Base-by-base conservation (phyloP, 768 basidiomycete genomes). In the Glaciozyma martinii region DNA sequence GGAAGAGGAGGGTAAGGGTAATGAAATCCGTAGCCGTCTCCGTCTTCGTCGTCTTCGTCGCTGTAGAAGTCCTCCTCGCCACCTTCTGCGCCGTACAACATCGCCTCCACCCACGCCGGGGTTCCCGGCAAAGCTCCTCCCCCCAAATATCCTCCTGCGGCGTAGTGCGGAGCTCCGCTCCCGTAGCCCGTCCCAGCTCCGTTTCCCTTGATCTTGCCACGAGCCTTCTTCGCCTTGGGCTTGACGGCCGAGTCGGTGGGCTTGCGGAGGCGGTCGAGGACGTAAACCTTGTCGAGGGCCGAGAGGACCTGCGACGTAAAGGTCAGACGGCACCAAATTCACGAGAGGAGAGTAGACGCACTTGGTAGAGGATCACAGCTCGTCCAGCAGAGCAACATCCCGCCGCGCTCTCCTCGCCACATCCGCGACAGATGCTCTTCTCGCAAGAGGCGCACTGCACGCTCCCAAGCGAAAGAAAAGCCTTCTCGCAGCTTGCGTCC, bases 351-450 rank as follows among this genome's bases (percentile, higher is more conserved):
- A 3, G 37, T 30, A 33, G 5, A 23, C 61, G 30, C 55, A 62
- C 61, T 54, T 56, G 32, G 18, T n/a, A 62, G 7, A 61, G 8
- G 5, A 43, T 52, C 5, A 61, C 18, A 5, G 40, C 60, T 16
- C 60, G 27, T 9, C 29, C 25, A 10, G 43, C 53, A 1, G 60
- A 40, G 33, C 60, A 61, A 29, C 53, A 55, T 27, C 30, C 60
- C 18, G 42, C 53, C 19, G 23, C n/a, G 7, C 40, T 29, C 30
- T 13, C 23, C 27, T 56, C 75, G 74, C 75, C 74, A 74, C 40
- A 56, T 30, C 27, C 53, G 10, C 32, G 53, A 13, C 53, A 27
- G 32, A 27, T 27, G 27, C 4, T 54, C 27, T 54, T 54, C 23
- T 25, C 21, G 46, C 46, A 47, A 3, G 6, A 21, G 1, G 21